Base-by-base conservation (phyloP, 208 protist species). In the Novymonas esmeraldas region DNA sequence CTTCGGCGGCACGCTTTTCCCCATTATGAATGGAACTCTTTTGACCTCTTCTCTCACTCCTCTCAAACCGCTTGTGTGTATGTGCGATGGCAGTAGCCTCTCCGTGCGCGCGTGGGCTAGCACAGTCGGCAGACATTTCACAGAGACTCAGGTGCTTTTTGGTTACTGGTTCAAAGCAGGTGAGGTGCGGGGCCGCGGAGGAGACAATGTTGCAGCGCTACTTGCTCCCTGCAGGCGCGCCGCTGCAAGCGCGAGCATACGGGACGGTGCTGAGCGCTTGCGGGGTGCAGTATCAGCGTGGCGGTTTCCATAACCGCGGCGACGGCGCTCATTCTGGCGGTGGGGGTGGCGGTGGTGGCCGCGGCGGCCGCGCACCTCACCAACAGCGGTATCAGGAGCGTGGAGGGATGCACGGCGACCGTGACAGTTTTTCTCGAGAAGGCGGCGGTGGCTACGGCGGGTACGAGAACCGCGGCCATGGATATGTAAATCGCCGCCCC, bases 381-480 rank as follows among this genome's bases (percentile, higher is more conserved):
- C 55, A 70, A 31, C 45, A 62, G 42, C 39, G 41, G 20, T 59
- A 59, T 45, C 54, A 45, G 20, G 33, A 70, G n/a, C 57, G 50
- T 18, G 29, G 41, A 22, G 44, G 57, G 24, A 41, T 36, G 31
- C 50, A 63, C 44, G 26, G 57, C 28, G 50, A 36, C 28, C 20
- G 28, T 13, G 57, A 63, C 3, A 22, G 22, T 38, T 36, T 11
- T 48, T 31, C 38, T 1, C 20, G 56, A 26, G 18, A 54, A 16
- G 16, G 45, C 42, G 64, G 54, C 26, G 16, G 28, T 33, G 34
- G 26, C 36, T 28, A 39, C 28, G 24, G 38, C 38, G 48, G 56
- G 33, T 61, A 61, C 26, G 39, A 61, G 6, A 61, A 61, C 55
- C 55, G 46, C 39, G 41, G 38, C 9, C 55, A 62, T 42, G 31